phyloP scores from a whole-genome alignment of 345 rosid genomes.

The Bruguiera sexangula region DNA sequence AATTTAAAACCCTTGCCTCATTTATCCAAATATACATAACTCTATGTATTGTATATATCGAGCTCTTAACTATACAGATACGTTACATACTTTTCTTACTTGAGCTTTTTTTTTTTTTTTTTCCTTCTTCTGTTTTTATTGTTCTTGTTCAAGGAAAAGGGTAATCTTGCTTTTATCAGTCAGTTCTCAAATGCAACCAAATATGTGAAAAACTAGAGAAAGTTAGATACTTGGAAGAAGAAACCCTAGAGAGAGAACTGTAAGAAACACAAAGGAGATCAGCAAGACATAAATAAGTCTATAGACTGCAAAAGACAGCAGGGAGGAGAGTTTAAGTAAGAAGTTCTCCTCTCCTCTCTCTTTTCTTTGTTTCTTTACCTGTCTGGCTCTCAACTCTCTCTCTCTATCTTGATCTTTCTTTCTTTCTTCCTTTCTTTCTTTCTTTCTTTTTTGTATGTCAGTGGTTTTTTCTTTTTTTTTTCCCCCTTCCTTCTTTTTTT shows the following conservation, averaged over 20 bases:
- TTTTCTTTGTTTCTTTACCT: neutral
- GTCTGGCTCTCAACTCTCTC: neutral
- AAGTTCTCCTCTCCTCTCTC: slow-evolving; percentile 3
- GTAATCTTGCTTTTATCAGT: slow-evolving; percentile 24
- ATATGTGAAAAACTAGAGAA: slow-evolving; percentile 35
- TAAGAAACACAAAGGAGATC: neutral
- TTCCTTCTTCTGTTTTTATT: neutral
- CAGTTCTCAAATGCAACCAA: slow-evolving; percentile 31
- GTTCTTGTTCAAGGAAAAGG: slow-evolving; percentile 23
- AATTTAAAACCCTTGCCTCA: slow-evolving; percentile 13
- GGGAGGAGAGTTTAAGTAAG: slow-evolving; percentile 14
- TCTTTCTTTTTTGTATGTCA: too few relatives aligned
- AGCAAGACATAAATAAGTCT: neutral
- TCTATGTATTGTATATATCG: too few relatives aligned
- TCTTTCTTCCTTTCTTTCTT: too few relatives aligned
- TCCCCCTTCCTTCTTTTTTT: neutral
- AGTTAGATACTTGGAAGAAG: slow-evolving; percentile 24
- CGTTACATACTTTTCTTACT: neutral
- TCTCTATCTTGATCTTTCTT: neutral
- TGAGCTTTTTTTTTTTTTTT: slow-evolving; percentile 3
- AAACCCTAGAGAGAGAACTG: slow-evolving; percentile 31
- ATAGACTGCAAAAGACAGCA: neutral
- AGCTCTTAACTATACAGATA: slow-evolving; percentile 14
- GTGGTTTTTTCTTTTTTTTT: neutral
- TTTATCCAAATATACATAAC: neutral